Evolutionary conservation across 805 yeast genomes (phyloP), one percentile per base, ranked within the genome.

Genomic region (Saccharomycopsis selenospora): DNA sequence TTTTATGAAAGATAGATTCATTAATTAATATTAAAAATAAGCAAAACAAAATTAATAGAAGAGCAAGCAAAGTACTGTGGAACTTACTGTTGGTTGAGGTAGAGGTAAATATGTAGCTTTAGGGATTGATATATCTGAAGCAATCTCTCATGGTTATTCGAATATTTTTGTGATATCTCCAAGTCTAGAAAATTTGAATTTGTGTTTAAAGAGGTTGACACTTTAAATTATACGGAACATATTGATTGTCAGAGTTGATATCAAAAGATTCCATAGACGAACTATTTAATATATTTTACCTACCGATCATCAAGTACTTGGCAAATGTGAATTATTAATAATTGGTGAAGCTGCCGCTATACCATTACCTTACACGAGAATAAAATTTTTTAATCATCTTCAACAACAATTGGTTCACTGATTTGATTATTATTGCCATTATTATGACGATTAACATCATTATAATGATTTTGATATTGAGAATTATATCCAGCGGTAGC

Each of bases 341-440:
- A 93, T 93, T 56, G 99, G 93, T 72, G 99, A 93, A 69, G 99
- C 99, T 24, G 99, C 99, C 11, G 99, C 99, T 3, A 93, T 93
- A 59, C 99, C 99, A 27, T 71, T 93, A 54, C 98, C 98, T 2
- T 73, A 88, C 26, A 99, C 93, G 36, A 87, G 87, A 63, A 86
- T n/a, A n/a, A n/a, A n/a, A n/a, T n/a, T n/a, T n/a, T n/a, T n/a
- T n/a, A n/a, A n/a, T n/a, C n/a, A n/a, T n/a, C n/a, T n/a, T n/a
- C n/a, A n/a, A n/a, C n/a, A n/a, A n/a, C n/a, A n/a, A n/a, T n/a
- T n/a, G n/a, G n/a, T n/a, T n/a, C n/a, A n/a, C n/a, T n/a, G n/a
- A n/a, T n/a, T n/a, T n/a, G n/a, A n/a, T n/a, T n/a, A n/a, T n/a
- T n/a, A n/a, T n/a, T n/a, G n/a, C n/a, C n/a, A n/a, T n/a, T n/a